Percentiles rank a stretch among this genome's conserved stretches.
Evolutionary conservation across 768 basidiomycete species (phyloP).

Genomic region (Scleroderma citrinum): DNA sequence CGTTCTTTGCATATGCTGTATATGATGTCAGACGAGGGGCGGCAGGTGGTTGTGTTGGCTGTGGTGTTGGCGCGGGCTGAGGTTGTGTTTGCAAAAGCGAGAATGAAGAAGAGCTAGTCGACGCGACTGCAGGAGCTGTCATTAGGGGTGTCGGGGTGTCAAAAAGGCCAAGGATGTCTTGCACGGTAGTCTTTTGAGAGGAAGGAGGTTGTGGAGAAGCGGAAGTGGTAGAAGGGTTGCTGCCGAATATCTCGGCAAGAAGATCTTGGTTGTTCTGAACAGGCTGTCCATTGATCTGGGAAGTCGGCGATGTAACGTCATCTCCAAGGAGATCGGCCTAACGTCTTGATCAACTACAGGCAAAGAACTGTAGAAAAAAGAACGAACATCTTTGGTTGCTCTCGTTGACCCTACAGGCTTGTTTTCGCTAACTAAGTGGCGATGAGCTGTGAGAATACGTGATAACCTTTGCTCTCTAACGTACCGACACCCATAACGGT

Average conservation of each 20-base stretch:
- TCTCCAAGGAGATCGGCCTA: slow-evolving; percentile 79
- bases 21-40: slow-evolving; percentile 62
- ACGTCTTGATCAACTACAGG: slow-evolving; percentile 7
- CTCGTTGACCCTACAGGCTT: slow-evolving; percentile 91
- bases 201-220: slow-evolving; percentile 30
- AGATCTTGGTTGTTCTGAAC: slow-evolving; percentile 74
- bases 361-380: not conserved
- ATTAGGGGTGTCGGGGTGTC: slow-evolving; percentile 38
- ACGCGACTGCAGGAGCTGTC: slow-evolving; percentile 10
- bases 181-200: slow-evolving; percentile 54
- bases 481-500: slow-evolving; percentile 90
- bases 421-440: slow-evolving; percentile 77
- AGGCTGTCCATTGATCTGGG: slow-evolving; percentile 38
- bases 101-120: slow-evolving; percentile 29
- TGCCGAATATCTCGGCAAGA: slow-evolving; percentile 88
- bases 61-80: slow-evolving; percentile 23
- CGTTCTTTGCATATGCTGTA: slow-evolving; percentile 89
- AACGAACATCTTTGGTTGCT: slow-evolving; percentile 62
- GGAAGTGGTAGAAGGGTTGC: slow-evolving; percentile 28
- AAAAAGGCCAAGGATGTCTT: slow-evolving; percentile 92
- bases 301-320: slow-evolving; percentile 45
- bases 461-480: slow-evolving; percentile 15
- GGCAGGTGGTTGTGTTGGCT: slow-evolving; percentile 29
- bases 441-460: slow-evolving; percentile 2
- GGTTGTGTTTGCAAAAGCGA: slow-evolving; percentile 35